Percentiles rank a stretch among this genome's conserved stretches.
phyloP scores from a whole-genome alignment of 2,329 filamentous ascomycete genomes.

The Beauveria scarabaeidicola region DNA sequence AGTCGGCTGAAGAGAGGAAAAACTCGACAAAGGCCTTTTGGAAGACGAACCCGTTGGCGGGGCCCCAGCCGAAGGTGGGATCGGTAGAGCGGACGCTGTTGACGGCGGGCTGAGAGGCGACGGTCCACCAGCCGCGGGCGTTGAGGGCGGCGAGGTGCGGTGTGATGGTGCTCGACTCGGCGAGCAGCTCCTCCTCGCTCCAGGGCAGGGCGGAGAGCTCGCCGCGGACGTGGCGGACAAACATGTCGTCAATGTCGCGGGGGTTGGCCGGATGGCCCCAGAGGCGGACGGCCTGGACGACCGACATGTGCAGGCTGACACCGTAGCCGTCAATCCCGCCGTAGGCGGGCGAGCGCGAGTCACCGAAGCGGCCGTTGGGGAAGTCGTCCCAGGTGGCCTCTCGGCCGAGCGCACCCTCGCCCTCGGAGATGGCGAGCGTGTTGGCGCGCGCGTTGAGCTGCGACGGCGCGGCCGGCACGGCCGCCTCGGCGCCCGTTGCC shows the following conservation, averaged over 20 bases:
- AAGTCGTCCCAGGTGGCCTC: slow-evolving; percentile 99
- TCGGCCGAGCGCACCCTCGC: slow-evolving; percentile 77
- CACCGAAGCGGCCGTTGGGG: slow-evolving; percentile 92
- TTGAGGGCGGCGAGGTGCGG: slow-evolving; percentile 69
- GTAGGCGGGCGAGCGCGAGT: slow-evolving; percentile 85
- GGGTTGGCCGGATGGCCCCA: slow-evolving; percentile 71
- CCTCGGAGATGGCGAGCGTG: slow-evolving; percentile 88
- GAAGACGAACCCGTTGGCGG: slow-evolving; percentile 86
- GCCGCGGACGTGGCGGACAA: slow-evolving; percentile 72
- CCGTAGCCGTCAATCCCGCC: slow-evolving; percentile 98
- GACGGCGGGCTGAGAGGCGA: slow-evolving; percentile 89
- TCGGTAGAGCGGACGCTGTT: slow-evolving; percentile 75
- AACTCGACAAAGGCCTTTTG: slow-evolving; percentile 98
- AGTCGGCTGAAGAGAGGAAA: slow-evolving; percentile 72
- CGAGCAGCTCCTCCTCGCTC: slow-evolving; percentile 81
- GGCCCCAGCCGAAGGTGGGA: slow-evolving; percentile 85
- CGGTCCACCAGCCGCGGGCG: slow-evolving; percentile 83
- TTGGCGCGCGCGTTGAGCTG: slow-evolving; percentile 71
- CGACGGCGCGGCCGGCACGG: slow-evolving; percentile 60
- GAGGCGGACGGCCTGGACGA: slow-evolving; percentile 70
- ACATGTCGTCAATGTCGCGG: slow-evolving; percentile 70
- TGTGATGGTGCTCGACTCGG: slow-evolving; percentile 77
- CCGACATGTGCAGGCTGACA: slow-evolving; percentile 84
- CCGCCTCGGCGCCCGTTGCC: slow-evolving; percentile 67
- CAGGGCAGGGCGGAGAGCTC: slow-evolving; percentile 77